Percentiles rank a stretch among this genome's conserved stretches.
Evolutionary conservation across 306 rosid species (phyloP).

Genomic region (Arachis stenosperma): DNA sequence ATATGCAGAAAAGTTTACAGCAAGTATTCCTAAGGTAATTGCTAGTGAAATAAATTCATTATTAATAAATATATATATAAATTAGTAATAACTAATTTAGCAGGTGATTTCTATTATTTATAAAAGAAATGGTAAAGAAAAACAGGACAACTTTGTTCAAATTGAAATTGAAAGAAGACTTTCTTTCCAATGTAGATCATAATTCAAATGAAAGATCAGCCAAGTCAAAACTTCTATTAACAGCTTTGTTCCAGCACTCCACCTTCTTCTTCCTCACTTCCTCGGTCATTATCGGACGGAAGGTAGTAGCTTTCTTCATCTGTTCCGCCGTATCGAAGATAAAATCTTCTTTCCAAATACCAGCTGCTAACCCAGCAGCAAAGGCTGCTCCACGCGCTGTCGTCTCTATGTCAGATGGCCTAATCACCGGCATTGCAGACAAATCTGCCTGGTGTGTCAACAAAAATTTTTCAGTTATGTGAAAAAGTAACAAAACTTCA

Average conservation of each 20-base stretch:
- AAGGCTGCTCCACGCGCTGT: conserved; percentile 97
- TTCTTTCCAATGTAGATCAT: not conserved
- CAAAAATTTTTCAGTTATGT: not conserved
- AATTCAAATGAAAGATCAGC: conserved; percentile 74
- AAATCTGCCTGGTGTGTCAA: conserved; percentile 70
- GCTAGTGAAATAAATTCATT: too few species aligned
- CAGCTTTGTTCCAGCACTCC: conserved; percentile 84
- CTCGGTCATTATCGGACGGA: conserved; percentile 53
- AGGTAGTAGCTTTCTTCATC: conserved; percentile 47
- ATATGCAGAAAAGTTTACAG: too few species aligned
- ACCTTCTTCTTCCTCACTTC: conserved; percentile 72
- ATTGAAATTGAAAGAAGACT: not conserved
- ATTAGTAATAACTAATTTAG: too few species aligned
- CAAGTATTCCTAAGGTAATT: too few species aligned
- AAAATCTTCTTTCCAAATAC: conserved; percentile 74
- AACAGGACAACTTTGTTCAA: too few species aligned
- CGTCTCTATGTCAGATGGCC: conserved; percentile 89
- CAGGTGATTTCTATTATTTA: too few species aligned
- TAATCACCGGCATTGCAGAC: conserved; percentile 67
- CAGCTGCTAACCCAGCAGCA: conserved; percentile 93
- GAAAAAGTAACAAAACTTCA: too few species aligned
- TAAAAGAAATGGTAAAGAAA: too few species aligned
- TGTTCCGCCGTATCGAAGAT: conserved; percentile 54
- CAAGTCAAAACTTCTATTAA: conserved; percentile 76
- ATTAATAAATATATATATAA: too few species aligned